These are phyloP conservation scores for Bigelowiella natans DNA, from an alignment of 78 protist species.

Conservation along the genomic window DNA sequence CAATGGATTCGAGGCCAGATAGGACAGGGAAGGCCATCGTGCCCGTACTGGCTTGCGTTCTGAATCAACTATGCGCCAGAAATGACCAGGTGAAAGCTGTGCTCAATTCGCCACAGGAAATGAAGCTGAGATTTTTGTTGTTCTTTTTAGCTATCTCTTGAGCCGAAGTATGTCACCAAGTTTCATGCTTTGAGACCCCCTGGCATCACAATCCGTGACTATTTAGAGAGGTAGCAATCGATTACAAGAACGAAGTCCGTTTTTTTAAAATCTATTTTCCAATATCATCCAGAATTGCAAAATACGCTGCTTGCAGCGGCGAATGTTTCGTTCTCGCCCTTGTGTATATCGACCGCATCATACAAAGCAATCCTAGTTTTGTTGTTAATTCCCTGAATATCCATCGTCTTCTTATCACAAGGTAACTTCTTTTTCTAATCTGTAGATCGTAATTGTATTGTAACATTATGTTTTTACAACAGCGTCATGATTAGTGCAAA, in stretches of 20 bases:
- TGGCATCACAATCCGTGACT: background rate
- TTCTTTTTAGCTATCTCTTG: background rate
- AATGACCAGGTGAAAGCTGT: background rate
- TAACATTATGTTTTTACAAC: background rate
- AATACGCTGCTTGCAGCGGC: constrained; percentile 35
- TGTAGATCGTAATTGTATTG: background rate
- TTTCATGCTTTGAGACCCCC: constrained; percentile 12
- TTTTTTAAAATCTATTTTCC: too few relatives aligned
- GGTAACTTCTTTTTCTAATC: too few relatives aligned
- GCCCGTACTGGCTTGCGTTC: constrained; percentile 6
- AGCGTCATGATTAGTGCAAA: constrained; percentile 49
- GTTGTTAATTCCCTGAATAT: constrained; percentile 21
- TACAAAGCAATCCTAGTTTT: background rate
- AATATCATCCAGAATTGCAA: background rate
- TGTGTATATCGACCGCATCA: constrained; percentile 42
- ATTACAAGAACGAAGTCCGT: too few relatives aligned
- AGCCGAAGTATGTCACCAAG: background rate
- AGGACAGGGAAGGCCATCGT: background rate
- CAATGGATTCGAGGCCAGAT: background rate
- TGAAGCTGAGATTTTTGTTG: background rate
- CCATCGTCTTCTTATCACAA: constrained; percentile 50
- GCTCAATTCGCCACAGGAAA: background rate
- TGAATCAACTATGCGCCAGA: background rate
- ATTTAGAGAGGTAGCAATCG: background rate
- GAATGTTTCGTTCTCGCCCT: constrained; percentile 37